Evolutionary conservation across 495 filamentous ascomycete species (phyloP), one percentile per base, ranked within the genome.

Genomic region (Aspergillus carlsbadensis): DNA sequence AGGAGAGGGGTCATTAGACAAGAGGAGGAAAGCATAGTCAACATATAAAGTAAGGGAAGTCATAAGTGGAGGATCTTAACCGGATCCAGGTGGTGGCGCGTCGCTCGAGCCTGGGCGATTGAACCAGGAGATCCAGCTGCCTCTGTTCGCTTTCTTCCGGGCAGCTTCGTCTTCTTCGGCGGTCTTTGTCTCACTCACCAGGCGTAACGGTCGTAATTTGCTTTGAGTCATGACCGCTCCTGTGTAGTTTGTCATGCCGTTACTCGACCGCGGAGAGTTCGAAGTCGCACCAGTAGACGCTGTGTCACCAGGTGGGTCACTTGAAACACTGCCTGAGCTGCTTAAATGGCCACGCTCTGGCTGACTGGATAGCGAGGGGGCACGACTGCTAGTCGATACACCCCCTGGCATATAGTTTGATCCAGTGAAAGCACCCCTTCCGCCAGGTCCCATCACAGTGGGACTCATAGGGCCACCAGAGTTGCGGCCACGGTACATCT

Each of bases 141-240:
- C 78, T 43, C 84, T 67, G 65, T 86, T 86, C 10, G 79, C 81
- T 67, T 79, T 82, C 70, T 82, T 84, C 51, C 78, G 74, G 24
- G 77, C 77, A 48, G 73, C 74, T 48, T 78, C 75, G 35, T 80
- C 76, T 41, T 80, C 78, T 42, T 77, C 71, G 21, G 73, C 68
- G 22, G 67, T 55, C 48, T 66, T 70, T 36, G 78, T 69, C 55
- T 80, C 80, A 49, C 74, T 75, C 29, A 98, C 94, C 10, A 98
- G 79, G 37, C 93, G 78, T 65, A 98, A 73, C 1, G 94, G 94
- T 29, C 94, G 81, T 46, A 95, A 80, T 64, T 90, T 91, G 59
- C 85, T 92, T 69, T 89, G 85, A 36, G 85, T 83, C 72, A 87
- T 85, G 17, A 85, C 80, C 6, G 79, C 80, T 17, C 82, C 67